Evolutionary conservation across 2,329 filamentous ascomycete species (phyloP), one percentile per base, ranked within the genome.

Genomic region (Aspergillus calidoustus): DNA sequence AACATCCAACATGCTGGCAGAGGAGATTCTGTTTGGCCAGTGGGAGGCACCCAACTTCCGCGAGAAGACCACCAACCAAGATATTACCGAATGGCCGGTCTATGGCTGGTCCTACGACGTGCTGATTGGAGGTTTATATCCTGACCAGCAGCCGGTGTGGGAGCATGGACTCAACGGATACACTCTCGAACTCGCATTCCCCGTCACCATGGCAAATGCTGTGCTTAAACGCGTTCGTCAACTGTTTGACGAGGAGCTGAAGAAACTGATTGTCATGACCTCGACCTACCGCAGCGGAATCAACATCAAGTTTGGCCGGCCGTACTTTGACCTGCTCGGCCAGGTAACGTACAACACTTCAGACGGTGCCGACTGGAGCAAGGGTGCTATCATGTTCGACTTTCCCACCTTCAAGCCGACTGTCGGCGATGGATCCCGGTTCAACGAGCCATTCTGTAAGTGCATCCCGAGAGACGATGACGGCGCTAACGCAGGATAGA

Each of bases 21-120:
- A 63, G 50, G 61, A 63, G 22, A 60, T 63, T 41, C 58, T 63
- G 11, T 63, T 63, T 38, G 48, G 57, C 1, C 57, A 50, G 19
- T 63, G 61, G 61, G 53, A 60, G 46, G 25, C 59, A 28, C 61
- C 61, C 43, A 63, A 63, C 44, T 63, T 63, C 49, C 57, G 61
- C 17, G 61, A 63, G 17, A 63, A 63, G 43, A 63, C 61, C 4
- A 63, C 61, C 30, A 63, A 63, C 49, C 15, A 58, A 19, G 61
- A 23, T 2, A 60, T 63, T 34, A 23, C 11, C 31, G 34, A 54
- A 13, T 63, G 61, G 61, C 61, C 61, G 3, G 61, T 63, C 17
- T 64, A 64, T 46, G 58, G 62, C 15, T 64, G 62, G 62, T 61
- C 61, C 58, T 64, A 61, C 30, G 62, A 64, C 31, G 62, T 61